Percentiles rank a stretch among this genome's conserved stretches.
These are phyloP conservation scores for Yarrowia bubula DNA, from an alignment of 805 yeast genomes.

Conservation along the genomic window DNA sequence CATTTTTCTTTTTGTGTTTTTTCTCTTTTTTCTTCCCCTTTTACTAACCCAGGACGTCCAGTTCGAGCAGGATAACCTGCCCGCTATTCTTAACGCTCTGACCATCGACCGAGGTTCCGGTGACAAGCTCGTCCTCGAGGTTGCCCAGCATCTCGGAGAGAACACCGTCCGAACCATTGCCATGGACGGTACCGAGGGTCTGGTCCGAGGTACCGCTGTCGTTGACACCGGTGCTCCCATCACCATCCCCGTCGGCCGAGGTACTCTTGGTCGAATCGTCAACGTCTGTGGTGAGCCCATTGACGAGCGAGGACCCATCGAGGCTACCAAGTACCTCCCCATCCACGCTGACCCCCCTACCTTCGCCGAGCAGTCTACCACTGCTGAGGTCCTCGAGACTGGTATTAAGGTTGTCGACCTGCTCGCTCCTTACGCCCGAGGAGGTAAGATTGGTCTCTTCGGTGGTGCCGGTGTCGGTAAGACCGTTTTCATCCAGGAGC, in stretches of 20 bases:
- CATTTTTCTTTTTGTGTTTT: not conserved
- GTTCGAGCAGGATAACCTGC: conserved; percentile 95
- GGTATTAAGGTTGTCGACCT: conserved; percentile 99
- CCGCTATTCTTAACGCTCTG: conserved; percentile 96
- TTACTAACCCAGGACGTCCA: conserved; percentile 62
- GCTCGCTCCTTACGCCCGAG: conserved; percentile 99
- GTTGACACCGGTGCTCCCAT: conserved; percentile 97
- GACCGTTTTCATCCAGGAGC: conserved; percentile 99
- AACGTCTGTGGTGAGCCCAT: conserved; percentile 99
- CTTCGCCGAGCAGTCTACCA: conserved; percentile 94
- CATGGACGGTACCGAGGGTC: conserved; percentile 99
- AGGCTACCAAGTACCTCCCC: conserved; percentile 89
- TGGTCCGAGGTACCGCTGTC: conserved; percentile 93
- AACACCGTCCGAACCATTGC: conserved; percentile 99
- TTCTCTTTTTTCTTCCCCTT: not conserved
- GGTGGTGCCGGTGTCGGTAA: conserved; percentile 99
- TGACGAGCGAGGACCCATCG: conserved; percentile 99
- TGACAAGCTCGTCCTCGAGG: conserved; percentile 82
- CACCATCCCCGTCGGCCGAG: conserved; percentile 99
- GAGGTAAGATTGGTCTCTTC: conserved; percentile 99
- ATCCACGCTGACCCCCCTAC: conserved; percentile 98
- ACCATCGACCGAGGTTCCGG: conserved; percentile 78
- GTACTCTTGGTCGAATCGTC: conserved; percentile 96
- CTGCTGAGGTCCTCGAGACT: conserved; percentile 97
- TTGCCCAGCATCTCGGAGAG: conserved; percentile 99